A percentile compares a stretch with the other conserved stretches of the same genome.
Conservation (phyloP, 805 yeast genomes). For the Wickerhamiella lipophila region DNA sequence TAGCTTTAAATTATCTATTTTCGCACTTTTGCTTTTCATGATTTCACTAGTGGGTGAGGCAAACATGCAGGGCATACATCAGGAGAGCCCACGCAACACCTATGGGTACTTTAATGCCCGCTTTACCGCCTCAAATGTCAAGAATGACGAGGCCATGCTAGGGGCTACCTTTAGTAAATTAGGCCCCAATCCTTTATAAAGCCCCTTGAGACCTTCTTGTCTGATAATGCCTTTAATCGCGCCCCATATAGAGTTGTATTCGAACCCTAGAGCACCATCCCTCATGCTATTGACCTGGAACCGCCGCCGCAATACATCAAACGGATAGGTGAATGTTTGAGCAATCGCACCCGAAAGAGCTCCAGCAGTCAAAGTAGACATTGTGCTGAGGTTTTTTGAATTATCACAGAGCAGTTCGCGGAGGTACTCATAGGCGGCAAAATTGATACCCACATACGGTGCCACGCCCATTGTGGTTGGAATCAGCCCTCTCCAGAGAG, state of each 20-base stretch:
- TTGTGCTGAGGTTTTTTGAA: conserved; percentile 30
- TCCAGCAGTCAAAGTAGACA: conserved; percentile 58
- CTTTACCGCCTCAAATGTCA: conserved; percentile 65
- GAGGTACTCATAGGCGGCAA: conserved; percentile 74
- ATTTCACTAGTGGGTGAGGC: no score
- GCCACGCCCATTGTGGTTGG: conserved; percentile 95
- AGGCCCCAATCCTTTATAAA: conserved; percentile 49
- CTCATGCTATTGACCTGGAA: conserved; percentile 80
- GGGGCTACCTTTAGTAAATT: conserved; percentile 85
- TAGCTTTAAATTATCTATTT: no score
- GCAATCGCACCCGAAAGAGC: conserved; percentile 83
- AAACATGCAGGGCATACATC: no score
- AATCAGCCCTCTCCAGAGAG: conserved; percentile 69
- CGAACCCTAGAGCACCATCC: conserved; percentile 57
- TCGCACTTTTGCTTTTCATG: no score
- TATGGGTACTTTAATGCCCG: conserved; percentile 22
- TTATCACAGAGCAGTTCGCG: conserved; percentile 39
- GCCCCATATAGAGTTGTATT: conserved; percentile 60
- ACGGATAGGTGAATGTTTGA: conserved; percentile 81
- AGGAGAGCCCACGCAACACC: no score
- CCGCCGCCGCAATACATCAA: conserved; percentile 75
- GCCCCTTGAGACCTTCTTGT: conserved; percentile 71
- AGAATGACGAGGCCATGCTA: conserved; percentile 92
- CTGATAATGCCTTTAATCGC: conserved; percentile 60
- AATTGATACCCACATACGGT: conserved; percentile 88